Base-by-base conservation (phyloP, 1,284 basidiomycete genomes). In the Ustilago xerochloae region DNA sequence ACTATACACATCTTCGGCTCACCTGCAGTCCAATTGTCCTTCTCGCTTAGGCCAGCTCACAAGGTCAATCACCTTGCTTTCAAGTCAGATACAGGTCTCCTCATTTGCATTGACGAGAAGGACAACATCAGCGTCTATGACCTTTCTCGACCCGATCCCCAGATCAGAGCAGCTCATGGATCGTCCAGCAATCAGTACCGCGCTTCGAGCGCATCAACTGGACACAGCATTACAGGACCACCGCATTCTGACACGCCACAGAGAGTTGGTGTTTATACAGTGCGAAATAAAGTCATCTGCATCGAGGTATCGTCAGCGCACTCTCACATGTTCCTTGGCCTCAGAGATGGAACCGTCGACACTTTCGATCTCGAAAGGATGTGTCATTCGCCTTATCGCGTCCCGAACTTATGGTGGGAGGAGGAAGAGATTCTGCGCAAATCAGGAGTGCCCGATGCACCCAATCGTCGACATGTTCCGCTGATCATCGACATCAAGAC, bases 261-360 rank as follows among this genome's bases (percentile, higher is more conserved):
- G 63, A 67, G 77, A 16, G 59, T 83, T 22, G 77, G 66, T 7
- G 75, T 72, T 10, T 70, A 81, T 48, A 70, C 60, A 15, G 70
- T 74, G 3, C 66, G 81, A 29, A 82, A 80, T 67, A 61, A 67
- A 26, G 73, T 55, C 68, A 90, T 90, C 65, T 89, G 87, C 46
- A 77, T 91, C 51, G 87, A 88, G 15, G 81, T 90, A n/a, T 91
- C 90, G 1, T 89, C 91, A 1, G 89, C 88, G n/a, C 91, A 92
- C 81, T 88, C 89, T 9, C 92, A 93, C 86, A 90, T 93, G 81
- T 81, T 91, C 87, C 64, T 85, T 32, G 80, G 83, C 59, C 75
- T 85, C 16, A 75, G 85, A 47, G 86, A 86, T 55, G 86, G 86
- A 2, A 84, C 85, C 1, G 81, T 86, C n/a, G 86, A 86, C 45